Conservation (phyloP, 208 protist genomes). For the Leptomonas pyrrhocoris region DNA sequence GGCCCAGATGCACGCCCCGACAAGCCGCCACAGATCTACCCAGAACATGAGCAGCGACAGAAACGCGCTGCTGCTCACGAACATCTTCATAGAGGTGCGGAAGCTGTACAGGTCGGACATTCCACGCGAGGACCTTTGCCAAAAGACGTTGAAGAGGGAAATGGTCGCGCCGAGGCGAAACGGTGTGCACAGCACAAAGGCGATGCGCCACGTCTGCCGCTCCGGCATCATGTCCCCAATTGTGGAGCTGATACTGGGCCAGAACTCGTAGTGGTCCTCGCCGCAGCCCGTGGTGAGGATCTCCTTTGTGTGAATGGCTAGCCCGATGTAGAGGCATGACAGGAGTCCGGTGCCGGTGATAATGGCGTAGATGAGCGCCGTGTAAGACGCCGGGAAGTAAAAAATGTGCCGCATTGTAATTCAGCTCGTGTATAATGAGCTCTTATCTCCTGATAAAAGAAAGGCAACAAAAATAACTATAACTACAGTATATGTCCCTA, state of each 20-base stretch:
- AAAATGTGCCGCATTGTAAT: slow-evolving; percentile 56
- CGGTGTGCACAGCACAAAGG: slow-evolving; percentile 57
- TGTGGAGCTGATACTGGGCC: slow-evolving; percentile 75
- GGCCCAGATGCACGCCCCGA: slow-evolving; percentile 55
- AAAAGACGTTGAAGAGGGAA: slow-evolving; percentile 65
- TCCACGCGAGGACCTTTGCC: slow-evolving; percentile 51
- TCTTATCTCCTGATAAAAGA: neutral
- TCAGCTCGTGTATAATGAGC: neutral
- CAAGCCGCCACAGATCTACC: slow-evolving; percentile 50
- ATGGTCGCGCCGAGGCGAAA: slow-evolving; percentile 63
- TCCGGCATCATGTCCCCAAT: slow-evolving; percentile 75
- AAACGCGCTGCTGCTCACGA: slow-evolving; percentile 59
- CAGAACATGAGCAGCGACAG: slow-evolving; percentile 52
- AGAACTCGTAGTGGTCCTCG: slow-evolving; percentile 67
- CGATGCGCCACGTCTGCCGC: slow-evolving; percentile 66
- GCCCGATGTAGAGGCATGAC: slow-evolving; percentile 55
- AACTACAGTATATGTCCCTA: too few species aligned
- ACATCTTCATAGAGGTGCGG: slow-evolving; percentile 20
- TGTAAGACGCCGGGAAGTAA: slow-evolving; percentile 71
- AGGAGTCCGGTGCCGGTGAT: slow-evolving; percentile 46
- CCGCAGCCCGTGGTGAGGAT: slow-evolving; percentile 61
- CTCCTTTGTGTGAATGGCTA: slow-evolving; percentile 45
- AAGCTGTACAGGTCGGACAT: slow-evolving; percentile 52
- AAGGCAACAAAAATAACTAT: too few species aligned
- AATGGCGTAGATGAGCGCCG: slow-evolving; percentile 65